phyloP scores from a whole-genome alignment of 108 stramenopile species.

The Nannochloropsis gaditana region DNA sequence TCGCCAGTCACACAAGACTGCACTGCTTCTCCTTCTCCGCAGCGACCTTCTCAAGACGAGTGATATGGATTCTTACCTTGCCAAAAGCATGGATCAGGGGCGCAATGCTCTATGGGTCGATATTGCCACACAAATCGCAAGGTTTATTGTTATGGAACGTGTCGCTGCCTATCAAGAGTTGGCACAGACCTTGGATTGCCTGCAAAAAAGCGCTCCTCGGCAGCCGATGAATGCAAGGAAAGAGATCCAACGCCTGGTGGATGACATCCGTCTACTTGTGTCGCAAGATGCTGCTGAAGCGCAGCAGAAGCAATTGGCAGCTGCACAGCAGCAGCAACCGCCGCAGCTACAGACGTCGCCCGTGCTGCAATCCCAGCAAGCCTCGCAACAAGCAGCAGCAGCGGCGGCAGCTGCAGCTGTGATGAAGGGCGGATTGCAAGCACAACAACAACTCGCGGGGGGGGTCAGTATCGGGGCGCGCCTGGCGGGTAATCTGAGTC shows the following conservation, averaged over 20 bases:
- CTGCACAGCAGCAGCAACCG: not conserved
- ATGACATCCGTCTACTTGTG: slow-evolving; percentile 20
- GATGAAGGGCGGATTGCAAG: not conserved
- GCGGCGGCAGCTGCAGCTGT: not conserved
- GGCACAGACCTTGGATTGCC: slow-evolving; percentile 39
- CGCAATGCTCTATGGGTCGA: slow-evolving; percentile 78
- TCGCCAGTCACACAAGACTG: slow-evolving; percentile 76
- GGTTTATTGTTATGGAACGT: slow-evolving; percentile 37
- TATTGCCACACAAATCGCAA: slow-evolving; percentile 71
- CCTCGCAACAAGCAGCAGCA: not conserved
- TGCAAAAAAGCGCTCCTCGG: slow-evolving; percentile 34
- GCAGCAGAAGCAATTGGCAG: slow-evolving; percentile 32
- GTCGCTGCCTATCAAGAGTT: slow-evolving; percentile 21
- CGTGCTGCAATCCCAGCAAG: not conserved
- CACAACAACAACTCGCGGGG: not conserved
- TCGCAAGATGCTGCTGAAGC: slow-evolving; percentile 25
- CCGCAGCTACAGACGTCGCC: not conserved
- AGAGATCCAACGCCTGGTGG: slow-evolving; percentile 26
- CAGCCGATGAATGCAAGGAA: slow-evolving; percentile 33
- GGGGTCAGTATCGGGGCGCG: slow-evolving; percentile 14
- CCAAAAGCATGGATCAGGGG: slow-evolving; percentile 71
- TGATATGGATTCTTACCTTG: slow-evolving; percentile 77
- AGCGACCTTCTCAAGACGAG: slow-evolving; percentile 63
- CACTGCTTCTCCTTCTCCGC: slow-evolving; percentile 75
- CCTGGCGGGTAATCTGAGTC: not conserved